A percentile compares a stretch with the other conserved stretches of the same genome.
These are phyloP conservation scores for Apiotrichum akiyoshidainum DNA, from an alignment of 1,284 basidiomycete species.

Conservation along the genomic window DNA sequence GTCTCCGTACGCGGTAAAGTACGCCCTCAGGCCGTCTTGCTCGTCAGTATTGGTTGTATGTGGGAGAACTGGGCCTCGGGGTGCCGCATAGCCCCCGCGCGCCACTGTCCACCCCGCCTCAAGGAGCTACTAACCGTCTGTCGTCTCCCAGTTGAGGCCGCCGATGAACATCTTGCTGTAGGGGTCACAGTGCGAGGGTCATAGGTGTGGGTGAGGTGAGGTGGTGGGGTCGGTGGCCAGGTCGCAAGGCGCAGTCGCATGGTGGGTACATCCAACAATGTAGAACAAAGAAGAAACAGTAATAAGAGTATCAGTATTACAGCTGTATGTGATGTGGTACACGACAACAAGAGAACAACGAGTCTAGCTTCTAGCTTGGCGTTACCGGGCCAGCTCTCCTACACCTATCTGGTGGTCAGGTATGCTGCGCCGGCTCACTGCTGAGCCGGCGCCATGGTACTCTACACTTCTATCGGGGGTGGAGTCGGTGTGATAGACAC, in stretches of 20 bases:
- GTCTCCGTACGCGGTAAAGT: slow-evolving; percentile 85
- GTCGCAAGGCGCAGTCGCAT: background rate
- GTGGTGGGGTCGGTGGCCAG: background rate
- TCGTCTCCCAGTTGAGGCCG: slow-evolving; percentile 95
- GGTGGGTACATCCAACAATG: slow-evolving; percentile 11
- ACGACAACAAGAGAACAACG: background rate
- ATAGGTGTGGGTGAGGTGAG: background rate
- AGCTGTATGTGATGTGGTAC: slow-evolving; percentile 1
- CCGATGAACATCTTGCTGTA: slow-evolving; percentile 97
- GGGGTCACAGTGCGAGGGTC: background rate
- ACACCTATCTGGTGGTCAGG: background rate
- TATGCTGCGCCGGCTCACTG: too few species aligned
- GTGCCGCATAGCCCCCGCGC: too few species aligned
- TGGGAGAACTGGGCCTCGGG: too few species aligned
- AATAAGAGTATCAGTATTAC: slow-evolving; percentile 8
- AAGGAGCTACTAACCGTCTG: slow-evolving; percentile 63
- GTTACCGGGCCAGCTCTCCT: too few species aligned
- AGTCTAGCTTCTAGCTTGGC: background rate
- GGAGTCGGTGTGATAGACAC: too few species aligned
- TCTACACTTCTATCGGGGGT: too few species aligned
- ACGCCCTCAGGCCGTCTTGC: slow-evolving; percentile 72
- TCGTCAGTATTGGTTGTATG: background rate
- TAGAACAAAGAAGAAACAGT: slow-evolving; percentile 8
- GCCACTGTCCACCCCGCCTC: too few species aligned
- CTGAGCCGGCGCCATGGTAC: too few species aligned